Conservation (phyloP, 2,329 filamentous ascomycete species). For the Apiospora rasikravindrae region DNA sequence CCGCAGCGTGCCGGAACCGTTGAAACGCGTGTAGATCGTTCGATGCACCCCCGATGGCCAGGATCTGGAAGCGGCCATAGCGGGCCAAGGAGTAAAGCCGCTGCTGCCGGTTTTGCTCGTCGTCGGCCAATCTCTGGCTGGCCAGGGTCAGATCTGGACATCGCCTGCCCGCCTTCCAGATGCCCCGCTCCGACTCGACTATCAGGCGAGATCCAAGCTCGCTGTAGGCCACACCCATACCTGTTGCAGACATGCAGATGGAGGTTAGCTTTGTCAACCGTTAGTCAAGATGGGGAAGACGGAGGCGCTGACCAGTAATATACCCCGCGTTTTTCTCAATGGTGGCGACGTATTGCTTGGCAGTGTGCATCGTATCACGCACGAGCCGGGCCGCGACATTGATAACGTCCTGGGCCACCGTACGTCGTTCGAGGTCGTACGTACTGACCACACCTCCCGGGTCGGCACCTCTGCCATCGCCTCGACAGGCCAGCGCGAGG, state of each 20-base stretch:
- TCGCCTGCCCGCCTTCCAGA: slow-evolving; percentile 45
- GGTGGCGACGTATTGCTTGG: slow-evolving; percentile 51
- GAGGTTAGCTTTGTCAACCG: background rate
- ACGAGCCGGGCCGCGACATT: slow-evolving; percentile 53
- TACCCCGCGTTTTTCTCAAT: slow-evolving; percentile 54
- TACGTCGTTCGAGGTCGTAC: slow-evolving; percentile 51
- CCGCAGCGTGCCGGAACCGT: slow-evolving; percentile 22
- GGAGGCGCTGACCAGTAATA: slow-evolving; percentile 46
- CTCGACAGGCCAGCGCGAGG: slow-evolving; percentile 38
- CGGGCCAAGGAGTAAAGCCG: slow-evolving; percentile 39
- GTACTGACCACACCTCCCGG: slow-evolving; percentile 42
- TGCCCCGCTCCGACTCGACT: slow-evolving; percentile 36
- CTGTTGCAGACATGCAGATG: slow-evolving; percentile 20
- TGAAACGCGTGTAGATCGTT: slow-evolving; percentile 16
- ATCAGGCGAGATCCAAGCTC: slow-evolving; percentile 42
- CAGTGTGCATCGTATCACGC: slow-evolving; percentile 48
- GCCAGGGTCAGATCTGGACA: slow-evolving; percentile 44
- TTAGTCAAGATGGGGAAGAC: background rate
- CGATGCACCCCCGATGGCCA: slow-evolving; percentile 27
- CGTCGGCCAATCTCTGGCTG: background rate
- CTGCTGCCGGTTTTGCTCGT: slow-evolving; percentile 25
- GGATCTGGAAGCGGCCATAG: slow-evolving; percentile 41
- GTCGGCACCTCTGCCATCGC: slow-evolving; percentile 27
- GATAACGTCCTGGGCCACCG: slow-evolving; percentile 51
- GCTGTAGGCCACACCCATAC: slow-evolving; percentile 50